Conservation (phyloP, 805 yeast species). For the Hanseniaspora mollemarum region DNA sequence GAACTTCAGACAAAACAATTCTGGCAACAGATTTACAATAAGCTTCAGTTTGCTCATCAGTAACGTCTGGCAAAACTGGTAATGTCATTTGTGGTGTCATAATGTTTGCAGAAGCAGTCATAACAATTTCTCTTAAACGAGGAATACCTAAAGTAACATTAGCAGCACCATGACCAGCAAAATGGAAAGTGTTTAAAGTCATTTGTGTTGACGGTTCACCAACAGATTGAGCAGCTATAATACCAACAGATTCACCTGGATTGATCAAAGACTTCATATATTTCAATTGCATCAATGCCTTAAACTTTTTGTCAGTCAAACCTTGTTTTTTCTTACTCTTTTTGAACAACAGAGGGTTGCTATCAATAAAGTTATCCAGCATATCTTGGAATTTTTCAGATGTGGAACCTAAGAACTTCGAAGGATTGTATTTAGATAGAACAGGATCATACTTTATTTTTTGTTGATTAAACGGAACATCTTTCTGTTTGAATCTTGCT, state of each 20-base stretch:
- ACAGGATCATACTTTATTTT: constrained; percentile 73
- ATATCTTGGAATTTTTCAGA: constrained; percentile 78
- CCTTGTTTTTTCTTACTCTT: constrained; percentile 36
- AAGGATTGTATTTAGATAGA: constrained; percentile 72
- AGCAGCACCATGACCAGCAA: constrained; percentile 99
- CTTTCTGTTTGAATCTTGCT: constrained; percentile 50
- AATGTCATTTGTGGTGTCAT: constrained; percentile 98
- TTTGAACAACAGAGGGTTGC: constrained; percentile 47
- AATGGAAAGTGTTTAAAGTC: constrained; percentile 95
- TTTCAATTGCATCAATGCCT: constrained; percentile 94
- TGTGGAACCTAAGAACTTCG: constrained; percentile 83
- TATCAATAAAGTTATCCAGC: constrained; percentile 56
- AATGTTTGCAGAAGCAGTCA: constrained; percentile 94
- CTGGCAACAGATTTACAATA: constrained; percentile 84
- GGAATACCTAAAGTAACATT: constrained; percentile 99
- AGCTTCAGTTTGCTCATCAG: constrained; percentile 77
- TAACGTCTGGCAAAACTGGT: constrained; percentile 69
- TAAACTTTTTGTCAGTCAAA: constrained; percentile 66
- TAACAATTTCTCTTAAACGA: constrained; percentile 98
- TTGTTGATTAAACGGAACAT: constrained; percentile 53
- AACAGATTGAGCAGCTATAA: constrained; percentile 93
- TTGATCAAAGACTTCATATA: constrained; percentile 90
- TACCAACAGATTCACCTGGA: constrained; percentile 98
- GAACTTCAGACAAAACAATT: constrained; percentile 76
- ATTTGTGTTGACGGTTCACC: constrained; percentile 99